Conservation (phyloP, 345 rosid species). For the Streptanthus diversifolius region DNA sequence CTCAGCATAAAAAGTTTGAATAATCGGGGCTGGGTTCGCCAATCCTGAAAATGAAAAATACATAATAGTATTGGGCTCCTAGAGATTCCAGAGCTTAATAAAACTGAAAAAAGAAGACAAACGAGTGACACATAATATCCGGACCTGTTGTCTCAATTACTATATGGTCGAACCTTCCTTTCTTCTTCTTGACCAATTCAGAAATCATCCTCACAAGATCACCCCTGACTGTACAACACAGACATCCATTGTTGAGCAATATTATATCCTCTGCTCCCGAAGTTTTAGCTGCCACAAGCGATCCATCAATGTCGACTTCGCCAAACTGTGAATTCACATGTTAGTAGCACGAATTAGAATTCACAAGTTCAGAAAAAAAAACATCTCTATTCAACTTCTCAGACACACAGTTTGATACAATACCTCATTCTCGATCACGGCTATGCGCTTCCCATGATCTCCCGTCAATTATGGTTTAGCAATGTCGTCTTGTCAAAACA, state of each 20-base stretch:
- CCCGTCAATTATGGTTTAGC: slow-evolving; percentile 87
- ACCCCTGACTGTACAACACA: slow-evolving; percentile 96
- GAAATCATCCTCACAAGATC: slow-evolving; percentile 96
- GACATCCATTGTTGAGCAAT: slow-evolving; percentile 92
- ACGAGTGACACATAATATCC: neutral
- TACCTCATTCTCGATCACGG: slow-evolving; percentile 97
- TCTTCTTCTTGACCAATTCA: slow-evolving; percentile 69
- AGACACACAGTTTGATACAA: neutral
- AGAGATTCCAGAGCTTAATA: neutral
- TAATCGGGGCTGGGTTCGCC: slow-evolving; percentile 97
- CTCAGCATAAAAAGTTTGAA: slow-evolving; percentile 94
- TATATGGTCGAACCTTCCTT: slow-evolving; percentile 84
- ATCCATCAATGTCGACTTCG: slow-evolving; percentile 92
- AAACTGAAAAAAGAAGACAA: neutral
- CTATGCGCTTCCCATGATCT: slow-evolving; percentile 87
- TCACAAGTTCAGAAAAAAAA: neutral
- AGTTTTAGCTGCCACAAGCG: slow-evolving; percentile 84
- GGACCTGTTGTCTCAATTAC: slow-evolving; percentile 97
- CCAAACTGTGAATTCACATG: slow-evolving; percentile 59
- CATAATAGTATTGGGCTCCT: neutral
- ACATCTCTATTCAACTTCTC: neutral
- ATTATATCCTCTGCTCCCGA: slow-evolving; percentile 84
- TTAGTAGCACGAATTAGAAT: slow-evolving; percentile 2
- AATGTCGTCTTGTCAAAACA: slow-evolving; percentile 66
- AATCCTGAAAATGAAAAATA: slow-evolving; percentile 50